A percentile compares a stretch with the other conserved stretches of the same genome.
phyloP scores from a whole-genome alignment of 2,329 filamentous ascomycete species.

The Aschersonia sp. region DNA sequence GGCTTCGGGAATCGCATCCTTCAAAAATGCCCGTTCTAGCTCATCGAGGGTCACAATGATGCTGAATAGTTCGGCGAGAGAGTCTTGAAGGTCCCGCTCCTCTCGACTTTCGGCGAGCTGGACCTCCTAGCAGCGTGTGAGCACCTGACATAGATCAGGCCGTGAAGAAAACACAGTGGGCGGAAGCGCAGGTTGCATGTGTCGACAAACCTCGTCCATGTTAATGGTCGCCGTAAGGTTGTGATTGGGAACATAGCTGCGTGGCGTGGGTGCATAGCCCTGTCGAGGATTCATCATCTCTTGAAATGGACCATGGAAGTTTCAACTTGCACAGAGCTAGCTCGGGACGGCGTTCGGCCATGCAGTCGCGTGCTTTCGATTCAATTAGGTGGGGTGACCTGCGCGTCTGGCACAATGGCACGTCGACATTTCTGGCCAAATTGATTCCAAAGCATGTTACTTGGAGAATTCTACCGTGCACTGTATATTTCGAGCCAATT shows the following conservation, averaged over 20 bases:
- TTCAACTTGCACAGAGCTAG: not conserved
- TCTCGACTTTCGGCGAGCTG: slow-evolving; percentile 77
- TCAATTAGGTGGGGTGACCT: too few relatives aligned
- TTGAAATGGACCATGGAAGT: slow-evolving; percentile 14
- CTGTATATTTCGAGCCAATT: too few relatives aligned
- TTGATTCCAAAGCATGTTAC: too few relatives aligned
- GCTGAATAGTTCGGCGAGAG: slow-evolving; percentile 91
- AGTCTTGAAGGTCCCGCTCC: slow-evolving; percentile 89
- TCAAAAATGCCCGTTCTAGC: slow-evolving; percentile 90
- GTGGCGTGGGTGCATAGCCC: slow-evolving; percentile 78
- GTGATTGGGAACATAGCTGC: slow-evolving; percentile 80
- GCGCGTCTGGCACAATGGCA: too few relatives aligned
- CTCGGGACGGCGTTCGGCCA: not conserved
- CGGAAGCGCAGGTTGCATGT: not conserved
- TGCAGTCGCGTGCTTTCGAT: too few relatives aligned
- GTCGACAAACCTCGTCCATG: slow-evolving; percentile 62
- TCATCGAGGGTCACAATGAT: slow-evolving; percentile 94
- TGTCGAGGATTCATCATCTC: slow-evolving; percentile 41
- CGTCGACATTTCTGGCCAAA: too few relatives aligned
- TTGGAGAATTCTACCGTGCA: too few relatives aligned
- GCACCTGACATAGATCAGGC: not conserved
- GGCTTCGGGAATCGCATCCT: slow-evolving; percentile 79
- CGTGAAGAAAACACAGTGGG: not conserved
- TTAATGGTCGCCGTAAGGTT: slow-evolving; percentile 80
- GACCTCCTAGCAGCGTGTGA: slow-evolving; percentile 53